These are phyloP conservation scores for Claviceps citrina DNA, from an alignment of 2,329 filamentous ascomycete species.

Conservation along the genomic window DNA sequence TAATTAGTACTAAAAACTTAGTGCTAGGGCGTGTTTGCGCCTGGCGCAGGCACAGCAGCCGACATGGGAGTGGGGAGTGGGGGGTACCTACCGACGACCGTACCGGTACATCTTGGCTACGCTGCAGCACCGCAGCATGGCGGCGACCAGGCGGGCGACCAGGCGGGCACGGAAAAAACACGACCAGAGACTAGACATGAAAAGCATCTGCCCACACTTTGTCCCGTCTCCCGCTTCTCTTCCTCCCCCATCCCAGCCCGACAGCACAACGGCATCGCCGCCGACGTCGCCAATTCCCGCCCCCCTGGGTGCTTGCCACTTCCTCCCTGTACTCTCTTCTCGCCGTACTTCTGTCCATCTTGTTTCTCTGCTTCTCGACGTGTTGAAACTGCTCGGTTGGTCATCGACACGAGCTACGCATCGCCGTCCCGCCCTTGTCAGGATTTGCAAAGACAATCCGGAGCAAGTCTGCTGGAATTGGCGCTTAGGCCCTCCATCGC, in stretches of 20 bases:
- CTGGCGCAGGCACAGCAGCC: too few relatives aligned
- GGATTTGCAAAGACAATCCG: conserved; percentile 1
- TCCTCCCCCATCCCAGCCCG: conserved; percentile 14
- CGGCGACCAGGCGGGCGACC: too few relatives aligned
- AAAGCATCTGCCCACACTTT: conserved; percentile 12
- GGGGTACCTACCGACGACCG: too few relatives aligned
- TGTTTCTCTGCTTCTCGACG: conserved; percentile 1
- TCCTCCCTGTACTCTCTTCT: conserved; percentile 6
- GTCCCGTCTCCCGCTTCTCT: conserved; percentile 12
- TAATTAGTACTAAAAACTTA: too few relatives aligned
- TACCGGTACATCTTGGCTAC: too few relatives aligned
- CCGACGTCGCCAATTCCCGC: conserved; percentile 13
- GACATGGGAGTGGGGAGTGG: too few relatives aligned
- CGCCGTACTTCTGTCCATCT: conserved; percentile 5
- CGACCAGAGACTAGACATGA: conserved; percentile 7
- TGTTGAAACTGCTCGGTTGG: neutral
- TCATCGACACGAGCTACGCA: neutral
- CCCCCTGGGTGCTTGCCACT: conserved; percentile 9
- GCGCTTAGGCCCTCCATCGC: neutral
- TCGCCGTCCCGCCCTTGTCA: neutral
- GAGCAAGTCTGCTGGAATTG: neutral
- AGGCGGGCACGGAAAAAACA: conserved; percentile 13
- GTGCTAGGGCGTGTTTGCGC: too few relatives aligned
- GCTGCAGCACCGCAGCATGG: too few relatives aligned
- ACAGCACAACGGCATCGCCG: conserved; percentile 15